Conservation (phyloP, 305 asterid genomes). For the Fraxinus sp. region DNA sequence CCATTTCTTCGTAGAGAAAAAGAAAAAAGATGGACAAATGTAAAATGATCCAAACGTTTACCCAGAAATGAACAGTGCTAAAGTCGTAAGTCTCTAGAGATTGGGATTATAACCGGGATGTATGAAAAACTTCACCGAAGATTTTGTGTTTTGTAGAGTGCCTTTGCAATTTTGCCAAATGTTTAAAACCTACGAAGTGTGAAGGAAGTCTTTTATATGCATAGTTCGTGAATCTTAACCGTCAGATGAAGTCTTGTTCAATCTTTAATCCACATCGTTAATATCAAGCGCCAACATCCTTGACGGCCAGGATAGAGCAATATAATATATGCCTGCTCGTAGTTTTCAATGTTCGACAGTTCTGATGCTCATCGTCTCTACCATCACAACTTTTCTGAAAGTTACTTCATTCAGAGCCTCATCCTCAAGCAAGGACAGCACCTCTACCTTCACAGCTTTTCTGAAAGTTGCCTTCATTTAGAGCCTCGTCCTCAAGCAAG, state of each 20-base stretch:
- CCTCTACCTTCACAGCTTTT: too few species aligned
- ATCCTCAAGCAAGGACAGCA: background rate
- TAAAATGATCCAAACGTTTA: background rate
- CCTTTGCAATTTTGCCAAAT: background rate
- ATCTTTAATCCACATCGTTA: background rate
- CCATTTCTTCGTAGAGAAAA: background rate
- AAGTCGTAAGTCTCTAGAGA: background rate
- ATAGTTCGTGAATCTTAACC: background rate
- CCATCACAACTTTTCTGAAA: background rate
- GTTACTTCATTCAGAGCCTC: background rate
- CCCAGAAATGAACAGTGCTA: background rate
- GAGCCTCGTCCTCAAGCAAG: too few species aligned
- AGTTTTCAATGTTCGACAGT: background rate
- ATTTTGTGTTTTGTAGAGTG: too few species aligned
- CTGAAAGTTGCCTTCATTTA: too few species aligned
- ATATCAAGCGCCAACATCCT: background rate
- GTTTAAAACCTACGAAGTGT: background rate
- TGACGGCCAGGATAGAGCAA: background rate
- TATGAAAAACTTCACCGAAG: background rate
- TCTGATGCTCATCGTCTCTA: background rate
- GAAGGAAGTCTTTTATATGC: background rate
- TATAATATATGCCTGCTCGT: too few species aligned
- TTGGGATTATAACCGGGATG: background rate
- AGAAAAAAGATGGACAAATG: background rate
- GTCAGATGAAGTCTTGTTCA: background rate